These are phyloP conservation scores for Selenicereus undatus DNA, from an alignment of 148 eudicot species.

Conservation along the genomic window DNA sequence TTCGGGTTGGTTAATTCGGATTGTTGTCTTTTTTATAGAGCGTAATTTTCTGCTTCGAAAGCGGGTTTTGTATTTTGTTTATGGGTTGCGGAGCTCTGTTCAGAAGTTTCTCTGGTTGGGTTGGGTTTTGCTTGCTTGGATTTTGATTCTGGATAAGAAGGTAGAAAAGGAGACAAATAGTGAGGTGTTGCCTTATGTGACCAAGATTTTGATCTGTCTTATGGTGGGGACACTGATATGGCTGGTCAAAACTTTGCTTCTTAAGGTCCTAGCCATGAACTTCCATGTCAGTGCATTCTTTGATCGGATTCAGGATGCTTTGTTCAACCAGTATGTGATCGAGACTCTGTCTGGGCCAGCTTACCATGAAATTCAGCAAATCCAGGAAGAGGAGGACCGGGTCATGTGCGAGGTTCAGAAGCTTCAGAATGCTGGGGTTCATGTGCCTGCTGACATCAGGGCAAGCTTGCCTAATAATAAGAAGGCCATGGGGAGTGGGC, in stretches of 20 bases:
- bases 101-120: constrained; percentile 72
- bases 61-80: constrained; percentile 69
- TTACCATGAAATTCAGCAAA: constrained; percentile 36
- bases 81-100: constrained; percentile 55
- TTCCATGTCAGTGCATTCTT: constrained; percentile 68
- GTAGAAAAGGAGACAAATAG: constrained; percentile 49
- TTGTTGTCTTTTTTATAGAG: constrained; percentile 64
- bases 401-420: constrained; percentile 48
- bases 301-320: constrained; percentile 72
- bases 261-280: constrained; percentile 58
- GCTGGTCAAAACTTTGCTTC: constrained; percentile 59
- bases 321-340: constrained; percentile 75
- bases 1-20: constrained; percentile 56
- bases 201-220: constrained; percentile 49
- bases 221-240: constrained; percentile 58
- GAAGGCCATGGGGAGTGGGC: constrained; percentile 39
- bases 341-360: constrained; percentile 70
- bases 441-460: constrained; percentile 52
- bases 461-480: constrained; percentile 48
- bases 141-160: constrained; percentile 45
- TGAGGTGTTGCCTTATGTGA: constrained; percentile 49
- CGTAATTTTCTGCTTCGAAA: constrained; percentile 56
- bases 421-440: constrained; percentile 60
- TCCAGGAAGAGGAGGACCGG: constrained; percentile 58
- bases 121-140: constrained; percentile 60